Evolutionary conservation across 2,329 filamentous ascomycete genomes (phyloP).

Genomic region (Aspergillus fumigatus): DNA sequence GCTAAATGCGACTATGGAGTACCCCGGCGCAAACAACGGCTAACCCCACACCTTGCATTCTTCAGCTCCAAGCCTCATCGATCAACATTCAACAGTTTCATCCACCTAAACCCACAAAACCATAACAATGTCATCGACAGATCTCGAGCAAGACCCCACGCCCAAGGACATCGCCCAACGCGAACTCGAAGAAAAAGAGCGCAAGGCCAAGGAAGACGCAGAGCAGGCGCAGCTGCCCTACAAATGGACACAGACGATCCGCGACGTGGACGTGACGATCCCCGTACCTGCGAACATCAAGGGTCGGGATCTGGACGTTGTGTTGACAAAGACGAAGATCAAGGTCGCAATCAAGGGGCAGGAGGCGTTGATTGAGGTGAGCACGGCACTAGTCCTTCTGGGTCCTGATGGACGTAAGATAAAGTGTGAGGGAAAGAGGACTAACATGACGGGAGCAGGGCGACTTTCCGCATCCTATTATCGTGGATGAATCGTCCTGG

Average conservation of each 20-base stretch:
- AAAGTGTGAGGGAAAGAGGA: neutral
- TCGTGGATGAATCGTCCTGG: slow-evolving; percentile 88
- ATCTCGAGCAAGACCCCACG: slow-evolving; percentile 27
- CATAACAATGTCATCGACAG: slow-evolving; percentile 25
- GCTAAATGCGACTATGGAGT: neutral
- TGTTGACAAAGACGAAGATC: slow-evolving; percentile 73
- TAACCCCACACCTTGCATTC: neutral
- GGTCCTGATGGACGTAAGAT: neutral
- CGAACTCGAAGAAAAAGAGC: slow-evolving; percentile 53
- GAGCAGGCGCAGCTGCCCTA: slow-evolving; percentile 92
- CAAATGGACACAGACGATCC: slow-evolving; percentile 94
- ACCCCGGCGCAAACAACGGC: neutral
- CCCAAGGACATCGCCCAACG: slow-evolving; percentile 43
- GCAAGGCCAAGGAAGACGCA: slow-evolving; percentile 67
- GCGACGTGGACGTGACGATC: slow-evolving; percentile 76
- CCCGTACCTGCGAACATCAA: slow-evolving; percentile 78
- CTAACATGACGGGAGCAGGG: slow-evolving; percentile 53
- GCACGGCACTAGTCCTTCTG: neutral
- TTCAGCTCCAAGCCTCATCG: neutral
- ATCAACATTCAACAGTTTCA: neutral
- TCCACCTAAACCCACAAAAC: neutral
- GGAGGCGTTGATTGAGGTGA: slow-evolving; percentile 73
- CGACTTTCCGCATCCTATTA: slow-evolving; percentile 73
- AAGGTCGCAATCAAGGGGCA: slow-evolving; percentile 84
- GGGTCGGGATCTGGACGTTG: slow-evolving; percentile 75